phyloP scores from a whole-genome alignment of 495 filamentous ascomycete genomes.

The Daldinia bambusicola region DNA sequence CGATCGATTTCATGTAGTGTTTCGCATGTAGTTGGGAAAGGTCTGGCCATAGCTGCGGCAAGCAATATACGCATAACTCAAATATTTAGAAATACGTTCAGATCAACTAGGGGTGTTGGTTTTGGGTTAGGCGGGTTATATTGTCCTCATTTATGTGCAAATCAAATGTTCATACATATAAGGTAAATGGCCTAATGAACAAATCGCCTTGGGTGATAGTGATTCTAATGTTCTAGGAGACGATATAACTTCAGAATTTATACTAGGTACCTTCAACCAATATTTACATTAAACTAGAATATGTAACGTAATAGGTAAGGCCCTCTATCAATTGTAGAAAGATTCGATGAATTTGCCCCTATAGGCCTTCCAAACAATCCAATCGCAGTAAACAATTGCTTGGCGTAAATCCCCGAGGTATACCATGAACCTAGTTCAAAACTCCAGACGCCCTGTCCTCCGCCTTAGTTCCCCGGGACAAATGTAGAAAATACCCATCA shows the following conservation, averaged over 20 bases:
- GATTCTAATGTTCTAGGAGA: neutral
- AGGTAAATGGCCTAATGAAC: no score
- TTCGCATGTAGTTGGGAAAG: neutral
- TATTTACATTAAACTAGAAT: neutral
- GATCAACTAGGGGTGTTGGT: no score
- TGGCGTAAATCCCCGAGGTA: neutral
- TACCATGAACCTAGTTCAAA: constrained; percentile 1
- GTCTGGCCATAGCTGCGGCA: neutral
- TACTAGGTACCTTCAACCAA: neutral
- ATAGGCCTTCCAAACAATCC: neutral
- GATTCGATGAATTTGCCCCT: neutral
- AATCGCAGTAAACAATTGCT: neutral
- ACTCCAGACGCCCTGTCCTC: constrained; percentile 20
- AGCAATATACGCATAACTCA: neutral
- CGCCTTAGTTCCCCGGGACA: neutral
- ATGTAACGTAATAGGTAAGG: neutral
- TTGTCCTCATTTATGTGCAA: no score
- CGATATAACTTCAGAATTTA: neutral
- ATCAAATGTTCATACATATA: no score
- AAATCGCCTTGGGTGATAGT: no score
- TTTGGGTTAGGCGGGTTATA: no score
- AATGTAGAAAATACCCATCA: neutral
- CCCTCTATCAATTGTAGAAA: neutral
- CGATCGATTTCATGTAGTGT: neutral
- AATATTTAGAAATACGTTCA: no score